Conservation (phyloP, 257 asterid genomes). For the Solanum dulcamara region DNA sequence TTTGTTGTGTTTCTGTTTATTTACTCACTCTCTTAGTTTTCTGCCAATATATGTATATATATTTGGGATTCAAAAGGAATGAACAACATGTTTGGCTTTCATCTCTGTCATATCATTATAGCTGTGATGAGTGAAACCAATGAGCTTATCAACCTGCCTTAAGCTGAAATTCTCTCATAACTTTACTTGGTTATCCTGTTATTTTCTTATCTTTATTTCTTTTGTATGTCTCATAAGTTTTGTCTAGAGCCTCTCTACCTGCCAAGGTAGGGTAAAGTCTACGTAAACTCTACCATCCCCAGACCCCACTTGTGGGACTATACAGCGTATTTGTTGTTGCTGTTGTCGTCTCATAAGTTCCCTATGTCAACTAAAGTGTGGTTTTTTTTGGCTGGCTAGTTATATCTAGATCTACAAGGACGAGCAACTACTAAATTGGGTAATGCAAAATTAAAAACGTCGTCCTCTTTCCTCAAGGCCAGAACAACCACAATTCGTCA, state of each 20-base stretch:
- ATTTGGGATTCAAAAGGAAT: not conserved
- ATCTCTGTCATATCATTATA: not conserved
- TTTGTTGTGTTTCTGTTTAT: not conserved
- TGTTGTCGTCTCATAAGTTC: not conserved
- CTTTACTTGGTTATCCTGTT: not conserved
- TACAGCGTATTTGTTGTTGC: not conserved
- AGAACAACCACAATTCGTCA: constrained; percentile 84
- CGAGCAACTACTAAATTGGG: constrained; percentile 36
- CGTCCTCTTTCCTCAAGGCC: constrained; percentile 75
- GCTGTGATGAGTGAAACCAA: not conserved
- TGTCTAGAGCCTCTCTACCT: not conserved
- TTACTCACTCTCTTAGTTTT: not conserved
- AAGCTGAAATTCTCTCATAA: not conserved
- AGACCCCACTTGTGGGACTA: not conserved
- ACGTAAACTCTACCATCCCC: not conserved
- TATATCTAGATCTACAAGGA: constrained; percentile 40
- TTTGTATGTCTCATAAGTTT: not conserved
- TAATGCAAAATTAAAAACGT: constrained; percentile 18
- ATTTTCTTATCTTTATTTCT: not conserved
- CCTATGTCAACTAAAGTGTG: not conserved
- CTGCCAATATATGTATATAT: not conserved
- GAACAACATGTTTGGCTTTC: not conserved
- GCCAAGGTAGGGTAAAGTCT: not conserved
- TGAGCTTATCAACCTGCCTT: not conserved
- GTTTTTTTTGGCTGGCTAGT: constrained; percentile 15